phyloP scores from a whole-genome alignment of 2,329 filamentous ascomycete species.

The Meredithiella fracta region DNA sequence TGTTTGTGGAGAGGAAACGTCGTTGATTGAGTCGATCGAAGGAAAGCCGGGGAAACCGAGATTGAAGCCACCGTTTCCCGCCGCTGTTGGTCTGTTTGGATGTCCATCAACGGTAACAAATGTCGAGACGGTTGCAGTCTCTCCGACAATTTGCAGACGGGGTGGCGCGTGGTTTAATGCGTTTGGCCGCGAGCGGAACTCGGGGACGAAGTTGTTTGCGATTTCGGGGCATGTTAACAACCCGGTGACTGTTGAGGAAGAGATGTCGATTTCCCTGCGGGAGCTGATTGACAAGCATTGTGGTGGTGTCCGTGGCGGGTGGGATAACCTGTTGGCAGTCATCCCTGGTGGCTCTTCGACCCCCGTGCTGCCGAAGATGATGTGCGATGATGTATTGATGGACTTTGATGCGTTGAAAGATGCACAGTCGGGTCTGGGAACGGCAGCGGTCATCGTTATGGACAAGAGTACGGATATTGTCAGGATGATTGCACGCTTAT shows the following conservation, averaged over 20 bases:
- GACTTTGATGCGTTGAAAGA: constrained; percentile 98
- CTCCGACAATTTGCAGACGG: constrained; percentile 86
- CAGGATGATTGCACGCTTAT: constrained; percentile 78
- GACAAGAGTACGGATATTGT: constrained; percentile 96
- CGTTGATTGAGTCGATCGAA: constrained; percentile 92
- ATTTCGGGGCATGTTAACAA: constrained; percentile 99
- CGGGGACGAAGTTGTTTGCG: constrained; percentile 94
- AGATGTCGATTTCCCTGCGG: constrained; percentile 93
- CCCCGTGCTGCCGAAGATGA: constrained; percentile 73
- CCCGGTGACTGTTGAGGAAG: constrained; percentile 92
- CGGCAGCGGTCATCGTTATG: constrained; percentile 96
- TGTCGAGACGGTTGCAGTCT: constrained; percentile 90
- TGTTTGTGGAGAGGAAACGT: constrained; percentile 96
- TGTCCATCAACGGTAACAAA: constrained; percentile 97
- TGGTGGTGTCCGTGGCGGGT: constrained; percentile 86
- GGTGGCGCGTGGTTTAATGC: constrained; percentile 83
- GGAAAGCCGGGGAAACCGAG: constrained; percentile 97
- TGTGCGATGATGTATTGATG: constrained; percentile 95
- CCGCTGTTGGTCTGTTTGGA: constrained; percentile 90
- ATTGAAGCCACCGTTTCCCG: constrained; percentile 96
- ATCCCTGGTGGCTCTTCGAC: constrained; percentile 96
- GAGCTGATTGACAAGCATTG: constrained; percentile 98
- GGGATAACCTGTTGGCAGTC: constrained; percentile 91
- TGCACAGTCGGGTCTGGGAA: constrained; percentile 90
- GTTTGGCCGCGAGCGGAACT: constrained; percentile 91